phyloP scores from a whole-genome alignment of 73 alveolate species.

The Tetrahymena elliotti region DNA sequence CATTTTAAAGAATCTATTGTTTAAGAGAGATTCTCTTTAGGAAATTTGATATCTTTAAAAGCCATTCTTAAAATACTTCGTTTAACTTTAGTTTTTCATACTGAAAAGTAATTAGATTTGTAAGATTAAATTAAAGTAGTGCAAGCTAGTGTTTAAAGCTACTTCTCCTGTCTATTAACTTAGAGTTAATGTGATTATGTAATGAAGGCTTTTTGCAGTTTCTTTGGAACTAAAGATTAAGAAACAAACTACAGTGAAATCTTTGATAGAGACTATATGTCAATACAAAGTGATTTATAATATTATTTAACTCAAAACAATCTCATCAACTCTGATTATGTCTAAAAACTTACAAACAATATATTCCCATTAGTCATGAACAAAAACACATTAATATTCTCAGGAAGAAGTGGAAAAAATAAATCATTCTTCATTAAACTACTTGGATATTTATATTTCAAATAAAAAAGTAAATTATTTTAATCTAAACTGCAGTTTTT shows the following conservation, averaged over 20 bases:
- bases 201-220: background rate
- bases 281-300: background rate
- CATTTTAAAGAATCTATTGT: background rate
- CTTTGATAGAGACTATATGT: background rate
- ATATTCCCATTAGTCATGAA: background rate
- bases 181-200: background rate
- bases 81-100: background rate
- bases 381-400: background rate
- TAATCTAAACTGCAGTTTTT: background rate
- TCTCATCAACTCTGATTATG: background rate
- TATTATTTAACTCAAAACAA: background rate
- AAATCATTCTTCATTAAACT: background rate
- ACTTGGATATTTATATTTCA: background rate
- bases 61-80: background rate
- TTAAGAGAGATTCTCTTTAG: background rate
- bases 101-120: background rate
- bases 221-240: background rate
- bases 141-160: background rate
- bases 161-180: background rate
- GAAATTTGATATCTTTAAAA: background rate
- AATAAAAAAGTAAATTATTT: background rate
- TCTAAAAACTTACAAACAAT: background rate
- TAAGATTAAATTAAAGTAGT: background rate
- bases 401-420: background rate
- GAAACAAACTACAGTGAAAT: background rate